phyloP scores from a whole-genome alignment of 2,329 filamentous ascomycete genomes.

The Ustulina deusta region DNA sequence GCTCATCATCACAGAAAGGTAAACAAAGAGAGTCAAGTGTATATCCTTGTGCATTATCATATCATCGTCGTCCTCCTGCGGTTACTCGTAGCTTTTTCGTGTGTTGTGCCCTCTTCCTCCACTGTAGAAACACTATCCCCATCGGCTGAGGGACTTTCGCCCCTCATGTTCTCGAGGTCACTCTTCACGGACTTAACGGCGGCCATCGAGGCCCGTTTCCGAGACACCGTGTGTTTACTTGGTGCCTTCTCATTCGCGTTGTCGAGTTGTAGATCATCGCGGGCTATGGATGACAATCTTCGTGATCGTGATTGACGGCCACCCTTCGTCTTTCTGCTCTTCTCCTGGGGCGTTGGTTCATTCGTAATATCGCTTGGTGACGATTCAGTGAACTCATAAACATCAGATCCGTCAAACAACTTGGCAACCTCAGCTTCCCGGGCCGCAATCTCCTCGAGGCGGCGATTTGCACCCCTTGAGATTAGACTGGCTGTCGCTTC shows the following conservation, averaged over 20 bases:
- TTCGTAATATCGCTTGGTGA: constrained; percentile 55
- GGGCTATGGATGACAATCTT: constrained; percentile 56
- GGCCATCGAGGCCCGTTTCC: constrained; percentile 60
- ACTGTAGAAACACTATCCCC: constrained; percentile 52
- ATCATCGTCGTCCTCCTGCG: constrained; percentile 71
- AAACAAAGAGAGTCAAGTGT: constrained; percentile 2
- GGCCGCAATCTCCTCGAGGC: constrained; percentile 48
- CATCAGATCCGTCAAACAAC: constrained; percentile 54
- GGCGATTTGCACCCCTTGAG: constrained; percentile 42
- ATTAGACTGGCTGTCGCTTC: constrained; percentile 29
- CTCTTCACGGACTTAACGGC: constrained; percentile 52
- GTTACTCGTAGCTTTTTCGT: constrained; percentile 52
- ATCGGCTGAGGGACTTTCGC: constrained; percentile 39
- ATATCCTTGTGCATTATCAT: constrained; percentile 51
- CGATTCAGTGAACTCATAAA: constrained; percentile 67
- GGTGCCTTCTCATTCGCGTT: constrained; percentile 43
- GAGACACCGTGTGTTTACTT: constrained; percentile 41
- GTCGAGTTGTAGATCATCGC: constrained; percentile 51
- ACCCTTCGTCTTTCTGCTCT: constrained; percentile 45
- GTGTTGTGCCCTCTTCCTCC: constrained; percentile 45
- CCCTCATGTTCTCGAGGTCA: constrained; percentile 41
- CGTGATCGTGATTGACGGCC: constrained; percentile 54
- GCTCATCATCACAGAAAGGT: constrained; percentile 32
- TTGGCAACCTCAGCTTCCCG: constrained; percentile 49
- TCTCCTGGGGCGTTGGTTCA: constrained; percentile 40